Base-by-base conservation (phyloP, 345 rosid genomes). In the Rhizophora mangle region DNA sequence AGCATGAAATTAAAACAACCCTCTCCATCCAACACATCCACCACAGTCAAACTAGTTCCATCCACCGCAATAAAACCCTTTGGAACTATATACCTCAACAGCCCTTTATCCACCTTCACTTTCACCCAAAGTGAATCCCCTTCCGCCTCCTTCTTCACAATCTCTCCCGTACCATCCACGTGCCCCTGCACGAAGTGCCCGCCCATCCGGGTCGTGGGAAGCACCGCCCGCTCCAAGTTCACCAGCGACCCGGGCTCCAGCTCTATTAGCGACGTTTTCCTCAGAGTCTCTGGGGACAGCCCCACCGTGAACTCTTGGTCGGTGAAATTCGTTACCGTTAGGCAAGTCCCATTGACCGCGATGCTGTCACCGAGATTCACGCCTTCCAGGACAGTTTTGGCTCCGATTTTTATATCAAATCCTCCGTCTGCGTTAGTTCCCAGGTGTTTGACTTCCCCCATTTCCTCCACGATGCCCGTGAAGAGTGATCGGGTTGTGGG, bases 111-210 rank as follows among this genome's bases (percentile, higher is more conserved):
- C 1, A 82, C 81, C 79, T 82, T 91, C 62, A 93, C 92, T 78
- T 88, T 91, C 53, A 93, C 78, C 98, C 97, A 89, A 79, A 93
- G 29, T 1, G 98, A 93, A 67, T 93, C 98, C 16, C 79, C 86
- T 53, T 93, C 97, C 6, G 72, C 72, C 26, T 82, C 87, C 82
- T 77, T 91, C 54, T 74, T 75, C 46, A 83, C 87, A 0, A 93
- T 93, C 88, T 75, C 87, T 51, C 96, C 98, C 13, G 94, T 89
- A 7, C 96, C 97, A 66, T 93, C 98, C 70, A 93, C 97, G 69
- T 91, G 96, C 6, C 98, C 98, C 83, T 93, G 98, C 77, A 93
- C 98, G 69, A 91, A 90, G 78, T 93, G 97, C 26, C 96, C 97
- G 1, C 98, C 98, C 97, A 91, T 89, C n/a, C 96, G 74, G 52